phyloP scores from a whole-genome alignment of 176 grass and related monocot genomes.

The Metroxylon sagu region DNA sequence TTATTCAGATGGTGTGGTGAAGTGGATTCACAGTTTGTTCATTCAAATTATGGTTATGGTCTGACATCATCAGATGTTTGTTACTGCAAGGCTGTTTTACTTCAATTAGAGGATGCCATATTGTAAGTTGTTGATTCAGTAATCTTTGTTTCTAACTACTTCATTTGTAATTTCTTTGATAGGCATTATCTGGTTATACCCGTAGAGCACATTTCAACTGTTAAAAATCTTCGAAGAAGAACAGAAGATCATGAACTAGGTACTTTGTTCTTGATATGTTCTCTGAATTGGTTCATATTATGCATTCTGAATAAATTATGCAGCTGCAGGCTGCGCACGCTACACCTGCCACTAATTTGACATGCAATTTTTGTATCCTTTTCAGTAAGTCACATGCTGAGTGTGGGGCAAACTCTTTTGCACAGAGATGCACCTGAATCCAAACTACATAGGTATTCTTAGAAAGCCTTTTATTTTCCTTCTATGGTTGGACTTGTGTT shows the following conservation, averaged over 20 bases:
- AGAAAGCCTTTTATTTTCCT: slow-evolving; percentile 10
- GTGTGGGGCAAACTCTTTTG: slow-evolving; percentile 72
- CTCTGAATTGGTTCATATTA: too few relatives aligned
- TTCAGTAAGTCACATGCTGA: slow-evolving; percentile 85
- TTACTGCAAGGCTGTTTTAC: too few relatives aligned
- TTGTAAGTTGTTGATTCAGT: too few relatives aligned
- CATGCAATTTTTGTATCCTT: background rate
- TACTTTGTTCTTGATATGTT: slow-evolving; percentile 19
- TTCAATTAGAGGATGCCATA: too few relatives aligned
- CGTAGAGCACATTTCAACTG: slow-evolving; percentile 66
- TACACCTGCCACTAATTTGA: too few relatives aligned
- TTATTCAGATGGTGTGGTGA: too few relatives aligned
- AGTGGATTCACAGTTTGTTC: too few relatives aligned
- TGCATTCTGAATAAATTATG: too few relatives aligned
- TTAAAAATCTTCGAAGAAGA: slow-evolving; percentile 47
- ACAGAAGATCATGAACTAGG: slow-evolving; percentile 65
- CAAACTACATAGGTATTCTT: slow-evolving; percentile 56
- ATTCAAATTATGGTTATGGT: too few relatives aligned
- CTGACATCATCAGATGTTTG: too few relatives aligned
- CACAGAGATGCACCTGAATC: slow-evolving; percentile 61
- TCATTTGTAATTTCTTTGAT: background rate
- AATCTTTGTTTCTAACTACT: background rate
- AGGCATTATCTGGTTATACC: slow-evolving; percentile 97
- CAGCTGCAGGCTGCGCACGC: too few relatives aligned
- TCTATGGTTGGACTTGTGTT: too few relatives aligned